phyloP scores from a whole-genome alignment of 1,284 basidiomycete genomes.

The Calocybe gambosa region DNA sequence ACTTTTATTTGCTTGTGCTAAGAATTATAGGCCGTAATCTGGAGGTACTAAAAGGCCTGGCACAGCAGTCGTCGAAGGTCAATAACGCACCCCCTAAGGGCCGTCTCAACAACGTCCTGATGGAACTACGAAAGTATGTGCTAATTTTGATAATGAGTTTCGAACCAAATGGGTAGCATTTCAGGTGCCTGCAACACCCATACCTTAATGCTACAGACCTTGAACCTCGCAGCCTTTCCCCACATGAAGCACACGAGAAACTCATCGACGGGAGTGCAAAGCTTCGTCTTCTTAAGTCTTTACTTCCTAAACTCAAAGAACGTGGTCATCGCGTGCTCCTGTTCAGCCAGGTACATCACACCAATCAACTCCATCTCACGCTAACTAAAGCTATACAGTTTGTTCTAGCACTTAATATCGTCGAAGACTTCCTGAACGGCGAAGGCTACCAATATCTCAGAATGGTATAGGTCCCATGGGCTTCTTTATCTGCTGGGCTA shows the following conservation, averaged over 20 bases:
- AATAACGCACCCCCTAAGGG: constrained; percentile 32
- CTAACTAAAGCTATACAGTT: constrained; percentile 48
- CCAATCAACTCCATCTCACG: constrained; percentile 1
- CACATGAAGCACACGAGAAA: constrained; percentile 66
- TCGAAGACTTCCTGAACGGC: constrained; percentile 91
- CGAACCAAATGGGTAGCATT: constrained; percentile 3
- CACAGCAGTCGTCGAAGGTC: constrained; percentile 31
- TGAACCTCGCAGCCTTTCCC: constrained; percentile 64
- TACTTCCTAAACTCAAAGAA: constrained; percentile 82
- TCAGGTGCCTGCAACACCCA: constrained; percentile 84
- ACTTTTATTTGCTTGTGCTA: constrained; percentile 1
- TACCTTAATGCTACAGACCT: constrained; percentile 83
- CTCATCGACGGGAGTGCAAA: constrained; percentile 92
- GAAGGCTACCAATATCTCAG: constrained; percentile 89
- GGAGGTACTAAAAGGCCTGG: constrained; percentile 55
- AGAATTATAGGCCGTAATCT: constrained; percentile 57
- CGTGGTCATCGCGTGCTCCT: constrained; percentile 95
- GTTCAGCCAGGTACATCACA: constrained; percentile 97
- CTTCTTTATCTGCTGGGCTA: constrained; percentile 6
- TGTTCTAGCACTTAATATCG: constrained; percentile 87
- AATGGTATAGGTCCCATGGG: constrained; percentile 51
- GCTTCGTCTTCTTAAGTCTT: constrained; percentile 96
- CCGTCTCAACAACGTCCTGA: constrained; percentile 75
- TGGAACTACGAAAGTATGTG: constrained; percentile 79
- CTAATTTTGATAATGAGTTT: neutral